A percentile compares a stretch with the other conserved stretches of the same genome.
phyloP scores from a whole-genome alignment of 192 early-diverging fungal species.

The Backusella mclennaniae region DNA sequence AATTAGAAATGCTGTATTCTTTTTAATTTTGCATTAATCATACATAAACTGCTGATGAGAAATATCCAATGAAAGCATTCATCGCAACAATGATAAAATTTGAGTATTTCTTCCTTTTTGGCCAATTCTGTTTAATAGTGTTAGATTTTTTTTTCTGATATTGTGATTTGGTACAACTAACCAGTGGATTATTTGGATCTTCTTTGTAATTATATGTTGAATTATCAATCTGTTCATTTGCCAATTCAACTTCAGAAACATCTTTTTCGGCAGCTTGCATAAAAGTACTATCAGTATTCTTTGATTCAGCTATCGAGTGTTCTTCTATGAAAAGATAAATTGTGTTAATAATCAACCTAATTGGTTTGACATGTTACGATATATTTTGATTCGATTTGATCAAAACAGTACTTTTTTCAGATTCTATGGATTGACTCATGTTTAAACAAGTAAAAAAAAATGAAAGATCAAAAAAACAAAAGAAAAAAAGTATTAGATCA shows the following conservation, averaged over 20 bases:
- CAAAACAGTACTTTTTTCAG: background rate
- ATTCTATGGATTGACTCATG: background rate
- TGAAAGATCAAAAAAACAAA: background rate
- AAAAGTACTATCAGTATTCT: background rate
- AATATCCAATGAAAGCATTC: slow-evolving; percentile 31
- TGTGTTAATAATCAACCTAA: background rate
- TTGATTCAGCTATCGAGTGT: background rate
- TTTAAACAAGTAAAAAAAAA: background rate
- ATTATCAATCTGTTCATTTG: background rate
- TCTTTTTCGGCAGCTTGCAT: background rate
- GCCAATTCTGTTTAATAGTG: slow-evolving; percentile 13
- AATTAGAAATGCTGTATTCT: background rate
- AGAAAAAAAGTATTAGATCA: background rate
- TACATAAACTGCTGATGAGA: slow-evolving; percentile 24
- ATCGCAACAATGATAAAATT: background rate
- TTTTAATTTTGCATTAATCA: background rate
- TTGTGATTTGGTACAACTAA: background rate
- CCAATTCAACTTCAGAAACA: background rate
- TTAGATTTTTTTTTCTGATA: background rate
- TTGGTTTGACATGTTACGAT: background rate
- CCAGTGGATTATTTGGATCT: slow-evolving; percentile 22
- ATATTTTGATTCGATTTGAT: background rate
- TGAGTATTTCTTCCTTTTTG: slow-evolving; percentile 7
- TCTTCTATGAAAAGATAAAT: background rate
- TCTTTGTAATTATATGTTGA: slow-evolving; percentile 1